These are phyloP conservation scores for Bipolaris gigantea DNA, from an alignment of 2,329 filamentous ascomycete genomes.

Conservation along the genomic window DNA sequence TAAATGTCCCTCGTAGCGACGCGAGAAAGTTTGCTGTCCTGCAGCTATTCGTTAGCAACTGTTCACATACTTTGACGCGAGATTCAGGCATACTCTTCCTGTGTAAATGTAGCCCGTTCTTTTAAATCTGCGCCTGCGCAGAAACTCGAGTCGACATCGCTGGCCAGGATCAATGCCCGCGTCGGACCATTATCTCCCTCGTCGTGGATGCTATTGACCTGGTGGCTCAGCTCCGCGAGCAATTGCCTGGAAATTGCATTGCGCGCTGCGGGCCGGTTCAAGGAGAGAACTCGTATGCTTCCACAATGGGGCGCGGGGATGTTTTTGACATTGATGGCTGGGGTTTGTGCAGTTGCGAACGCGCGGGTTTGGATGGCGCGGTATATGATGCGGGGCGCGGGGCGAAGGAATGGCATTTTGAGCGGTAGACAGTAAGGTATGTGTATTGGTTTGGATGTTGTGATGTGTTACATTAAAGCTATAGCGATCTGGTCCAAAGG, in stretches of 20 bases:
- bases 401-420: slow-evolving; percentile 32
- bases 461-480: neutral
- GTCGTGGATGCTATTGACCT: slow-evolving; percentile 71
- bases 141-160: slow-evolving; percentile 82
- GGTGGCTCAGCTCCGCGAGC: slow-evolving; percentile 68
- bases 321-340: slow-evolving; percentile 69
- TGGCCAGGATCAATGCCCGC: slow-evolving; percentile 79
- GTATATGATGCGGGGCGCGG: slow-evolving; percentile 21
- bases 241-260: slow-evolving; percentile 88
- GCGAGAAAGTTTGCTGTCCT: slow-evolving; percentile 80
- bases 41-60: slow-evolving; percentile 15
- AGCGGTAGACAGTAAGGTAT: neutral
- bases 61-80: neutral
- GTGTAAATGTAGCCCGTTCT: slow-evolving; percentile 75
- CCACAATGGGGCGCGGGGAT: slow-evolving; percentile 78
- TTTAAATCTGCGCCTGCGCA: slow-evolving; percentile 96
- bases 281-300: slow-evolving; percentile 82
- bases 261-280: slow-evolving; percentile 81
- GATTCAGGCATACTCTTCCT: slow-evolving; percentile 67
- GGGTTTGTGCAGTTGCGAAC: slow-evolving; percentile 52
- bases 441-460: neutral
- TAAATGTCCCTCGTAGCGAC: slow-evolving; percentile 75
- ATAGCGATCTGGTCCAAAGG: neutral
- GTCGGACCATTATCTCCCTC: slow-evolving; percentile 64
- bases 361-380: slow-evolving; percentile 33